These are phyloP conservation scores for Lepiota venenata DNA, from an alignment of 768 basidiomycete species.

Conservation along the genomic window DNA sequence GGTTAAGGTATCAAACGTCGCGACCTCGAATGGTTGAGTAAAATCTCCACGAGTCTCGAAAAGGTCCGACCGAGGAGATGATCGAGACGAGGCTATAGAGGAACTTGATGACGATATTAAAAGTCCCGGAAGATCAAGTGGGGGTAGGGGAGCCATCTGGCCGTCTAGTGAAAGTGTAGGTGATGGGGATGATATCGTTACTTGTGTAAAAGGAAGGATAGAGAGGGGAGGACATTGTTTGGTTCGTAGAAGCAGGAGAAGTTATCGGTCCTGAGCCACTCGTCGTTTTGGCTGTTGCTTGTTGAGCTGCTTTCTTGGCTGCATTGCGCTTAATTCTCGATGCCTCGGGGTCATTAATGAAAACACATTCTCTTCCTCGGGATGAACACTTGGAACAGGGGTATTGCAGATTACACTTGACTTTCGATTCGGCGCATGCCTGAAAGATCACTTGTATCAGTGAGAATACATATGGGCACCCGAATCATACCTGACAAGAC, in stretches of 20 bases:
- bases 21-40: conserved; percentile 12
- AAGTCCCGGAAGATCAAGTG: conserved; percentile 20
- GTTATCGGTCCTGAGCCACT: conserved; percentile 3
- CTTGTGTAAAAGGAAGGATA: conserved; percentile 16
- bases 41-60: conserved; percentile 29
- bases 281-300: conserved; percentile 1
- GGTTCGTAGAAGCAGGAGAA: conserved; percentile 7
- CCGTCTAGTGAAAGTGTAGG: conserved; percentile 17
- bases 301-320: conserved; percentile 24
- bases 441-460: conserved; percentile 16
- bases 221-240: conserved; percentile 28
- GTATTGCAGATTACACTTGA: conserved; percentile 66
- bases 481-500: conserved; percentile 49
- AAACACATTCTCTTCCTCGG: conserved; percentile 63
- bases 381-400: conserved; percentile 67
- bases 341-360: conserved; percentile 46
- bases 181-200: conserved; percentile 12
- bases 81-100: conserved; percentile 31
- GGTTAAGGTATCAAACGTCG: conserved; percentile 25
- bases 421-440: conserved; percentile 73
- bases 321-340: conserved; percentile 36
- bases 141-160: conserved; percentile 13
- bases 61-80: conserved; percentile 36
- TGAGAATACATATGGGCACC: conserved; percentile 1
- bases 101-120: conserved; percentile 32